A percentile compares a stretch with the other conserved stretches of the same genome.
These are phyloP conservation scores for Teratosphaeria gauchensis DNA, from an alignment of 2,329 filamentous ascomycete species.

Conservation along the genomic window DNA sequence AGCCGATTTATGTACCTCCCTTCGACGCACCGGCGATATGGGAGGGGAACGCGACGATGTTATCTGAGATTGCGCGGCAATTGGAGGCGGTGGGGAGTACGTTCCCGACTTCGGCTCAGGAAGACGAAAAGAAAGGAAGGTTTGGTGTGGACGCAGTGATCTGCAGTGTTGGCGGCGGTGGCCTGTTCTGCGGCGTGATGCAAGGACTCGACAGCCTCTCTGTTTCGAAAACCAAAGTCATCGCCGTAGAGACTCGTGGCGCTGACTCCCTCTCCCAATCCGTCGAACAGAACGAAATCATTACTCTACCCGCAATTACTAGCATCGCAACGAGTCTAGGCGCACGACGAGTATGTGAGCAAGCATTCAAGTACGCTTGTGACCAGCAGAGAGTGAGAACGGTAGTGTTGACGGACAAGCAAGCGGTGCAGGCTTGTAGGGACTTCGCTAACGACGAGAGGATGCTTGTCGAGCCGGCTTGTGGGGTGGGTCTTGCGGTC, in stretches of 20 bases:
- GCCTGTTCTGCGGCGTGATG: slow-evolving; percentile 67
- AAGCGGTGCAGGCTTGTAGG: slow-evolving; percentile 69
- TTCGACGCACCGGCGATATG: slow-evolving; percentile 62
- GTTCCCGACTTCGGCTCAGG: no score
- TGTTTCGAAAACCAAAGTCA: slow-evolving; percentile 36
- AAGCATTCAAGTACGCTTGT: slow-evolving; percentile 56
- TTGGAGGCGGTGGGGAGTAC: slow-evolving; percentile 23
- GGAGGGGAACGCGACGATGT: slow-evolving; percentile 54
- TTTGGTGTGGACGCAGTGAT: slow-evolving; percentile 44
- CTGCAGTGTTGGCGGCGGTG: slow-evolving; percentile 72
- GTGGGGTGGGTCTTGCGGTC: slow-evolving; percentile 67
- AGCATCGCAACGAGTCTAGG: slow-evolving; percentile 67
- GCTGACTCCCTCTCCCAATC: slow-evolving; percentile 59
- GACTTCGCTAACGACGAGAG: slow-evolving; percentile 73
- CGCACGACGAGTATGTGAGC: slow-evolving; percentile 57
- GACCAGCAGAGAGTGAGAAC: slow-evolving; percentile 35
- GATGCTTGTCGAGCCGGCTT: slow-evolving; percentile 72
- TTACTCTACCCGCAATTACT: slow-evolving; percentile 62
- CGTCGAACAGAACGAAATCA: slow-evolving; percentile 41
- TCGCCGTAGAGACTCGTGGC: slow-evolving; percentile 68
- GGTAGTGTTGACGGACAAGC: slow-evolving; percentile 60
- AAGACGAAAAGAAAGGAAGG: no score
- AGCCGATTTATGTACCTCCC: slow-evolving; percentile 56
- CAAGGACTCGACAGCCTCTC: slow-evolving; percentile 45
- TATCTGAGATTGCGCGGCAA: slow-evolving; percentile 42